phyloP scores from a whole-genome alignment of 495 filamentous ascomycete genomes.

The Geoglossum glabrum region DNA sequence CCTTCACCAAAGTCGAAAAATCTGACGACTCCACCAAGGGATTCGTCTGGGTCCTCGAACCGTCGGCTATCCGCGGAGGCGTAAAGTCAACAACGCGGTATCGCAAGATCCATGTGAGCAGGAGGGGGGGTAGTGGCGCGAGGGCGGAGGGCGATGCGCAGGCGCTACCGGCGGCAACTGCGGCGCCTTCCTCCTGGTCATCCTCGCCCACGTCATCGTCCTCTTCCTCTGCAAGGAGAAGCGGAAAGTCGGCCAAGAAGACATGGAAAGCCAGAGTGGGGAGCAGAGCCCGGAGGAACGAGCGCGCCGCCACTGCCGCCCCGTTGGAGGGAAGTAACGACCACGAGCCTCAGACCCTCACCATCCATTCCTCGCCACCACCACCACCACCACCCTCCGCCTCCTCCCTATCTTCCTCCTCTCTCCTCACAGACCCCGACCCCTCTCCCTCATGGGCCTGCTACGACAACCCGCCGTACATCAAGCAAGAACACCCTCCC shows the following conservation, averaged over 20 bases:
- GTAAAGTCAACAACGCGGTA: constrained; percentile 62
- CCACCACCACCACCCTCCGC: too few species aligned
- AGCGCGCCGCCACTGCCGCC: too few species aligned
- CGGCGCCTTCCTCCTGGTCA: too few species aligned
- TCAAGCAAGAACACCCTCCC: not conserved
- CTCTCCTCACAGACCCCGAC: not conserved
- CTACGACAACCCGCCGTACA: not conserved
- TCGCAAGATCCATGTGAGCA: constrained; percentile 31
- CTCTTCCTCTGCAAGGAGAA: constrained; percentile 28
- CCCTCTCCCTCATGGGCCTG: too few species aligned
- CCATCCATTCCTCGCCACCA: too few species aligned
- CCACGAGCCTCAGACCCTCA: too few species aligned
- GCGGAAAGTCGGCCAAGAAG: constrained; percentile 25
- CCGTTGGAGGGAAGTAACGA: too few species aligned
- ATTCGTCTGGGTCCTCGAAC: constrained; percentile 46
- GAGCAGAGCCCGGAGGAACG: not conserved
- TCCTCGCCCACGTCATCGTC: too few species aligned
- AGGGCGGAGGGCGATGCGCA: too few species aligned
- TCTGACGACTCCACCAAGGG: constrained; percentile 34
- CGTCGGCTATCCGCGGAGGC: constrained; percentile 36
- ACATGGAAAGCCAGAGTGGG: not conserved
- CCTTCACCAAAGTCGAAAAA: constrained; percentile 39
- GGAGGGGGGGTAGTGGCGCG: constrained; percentile 25
- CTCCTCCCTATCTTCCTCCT: too few species aligned
- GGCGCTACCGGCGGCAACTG: too few species aligned